These are phyloP conservation scores for Malus sylvestris DNA, from an alignment of 306 rosid genomes.

Conservation along the genomic window DNA sequence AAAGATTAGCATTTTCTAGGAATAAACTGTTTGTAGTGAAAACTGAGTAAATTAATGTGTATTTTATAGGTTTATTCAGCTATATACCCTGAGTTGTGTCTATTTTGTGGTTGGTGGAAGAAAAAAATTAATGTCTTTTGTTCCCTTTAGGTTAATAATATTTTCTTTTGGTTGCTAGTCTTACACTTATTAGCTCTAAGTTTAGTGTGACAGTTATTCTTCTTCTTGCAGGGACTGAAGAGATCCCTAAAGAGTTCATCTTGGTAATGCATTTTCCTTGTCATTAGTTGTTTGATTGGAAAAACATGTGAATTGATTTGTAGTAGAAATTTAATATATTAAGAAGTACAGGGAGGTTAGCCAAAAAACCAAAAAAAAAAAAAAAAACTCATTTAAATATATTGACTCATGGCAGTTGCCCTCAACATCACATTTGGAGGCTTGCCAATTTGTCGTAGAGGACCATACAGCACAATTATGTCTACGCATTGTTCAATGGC, in stretches of 20 bases:
- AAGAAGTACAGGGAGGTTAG: not conserved
- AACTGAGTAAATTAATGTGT: not conserved
- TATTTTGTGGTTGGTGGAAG: not conserved
- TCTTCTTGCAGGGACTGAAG: slow-evolving; percentile 75
- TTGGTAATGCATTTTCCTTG: slow-evolving; percentile 41
- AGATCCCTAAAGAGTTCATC: slow-evolving; percentile 61
- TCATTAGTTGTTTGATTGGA: slow-evolving; percentile 11
- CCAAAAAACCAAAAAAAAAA: not conserved
- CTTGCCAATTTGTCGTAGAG: slow-evolving; percentile 81
- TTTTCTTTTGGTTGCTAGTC: not conserved
- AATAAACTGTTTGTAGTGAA: no score
- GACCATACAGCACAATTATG: slow-evolving; percentile 82
- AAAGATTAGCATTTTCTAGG: not conserved
- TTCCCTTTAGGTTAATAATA: not conserved
- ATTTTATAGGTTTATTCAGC: not conserved
- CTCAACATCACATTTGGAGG: slow-evolving; percentile 76
- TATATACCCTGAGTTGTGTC: not conserved
- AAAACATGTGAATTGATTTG: not conserved
- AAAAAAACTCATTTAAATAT: slow-evolving; percentile 15
- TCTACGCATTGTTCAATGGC: slow-evolving; percentile 93
- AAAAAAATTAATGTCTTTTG: not conserved
- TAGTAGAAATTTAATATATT: not conserved
- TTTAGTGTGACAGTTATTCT: slow-evolving; percentile 18
- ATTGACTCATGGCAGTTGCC: slow-evolving; percentile 53
- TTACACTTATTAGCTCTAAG: not conserved